These are phyloP conservation scores for Fagopyrum esculentum DNA, from an alignment of 148 eudicot genomes.

Conservation along the genomic window DNA sequence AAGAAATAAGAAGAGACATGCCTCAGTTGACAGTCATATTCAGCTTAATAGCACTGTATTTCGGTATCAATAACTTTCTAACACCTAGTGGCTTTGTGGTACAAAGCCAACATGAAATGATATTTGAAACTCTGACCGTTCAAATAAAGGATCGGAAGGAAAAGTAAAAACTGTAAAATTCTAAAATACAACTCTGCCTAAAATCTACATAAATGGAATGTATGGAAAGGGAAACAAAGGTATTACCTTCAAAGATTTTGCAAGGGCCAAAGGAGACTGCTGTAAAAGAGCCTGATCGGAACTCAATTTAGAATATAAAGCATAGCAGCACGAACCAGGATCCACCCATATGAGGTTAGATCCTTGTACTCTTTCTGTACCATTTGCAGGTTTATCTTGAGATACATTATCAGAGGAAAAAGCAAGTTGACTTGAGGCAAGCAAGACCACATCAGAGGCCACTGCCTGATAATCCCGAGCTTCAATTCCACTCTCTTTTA, in stretches of 20 bases:
- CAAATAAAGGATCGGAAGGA: background rate
- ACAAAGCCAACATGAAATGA: background rate
- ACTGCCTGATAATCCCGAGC: conserved; percentile 65
- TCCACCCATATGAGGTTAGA: conserved; percentile 67
- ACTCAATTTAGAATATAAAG: conserved; percentile 71
- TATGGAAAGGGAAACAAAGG: background rate
- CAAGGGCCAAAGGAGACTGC: conserved; percentile 83
- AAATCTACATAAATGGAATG: background rate
- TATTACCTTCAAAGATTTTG: conserved; percentile 88
- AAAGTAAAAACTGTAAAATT: background rate
- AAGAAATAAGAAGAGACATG: background rate
- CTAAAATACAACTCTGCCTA: background rate
- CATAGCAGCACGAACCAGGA: conserved; percentile 79
- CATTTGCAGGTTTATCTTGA: conserved; percentile 19
- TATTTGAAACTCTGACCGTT: background rate
- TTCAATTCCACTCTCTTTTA: conserved; percentile 73
- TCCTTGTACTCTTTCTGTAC: conserved; percentile 24
- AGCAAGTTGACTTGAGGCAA: conserved; percentile 63
- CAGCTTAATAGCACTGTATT: background rate
- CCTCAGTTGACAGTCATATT: background rate
- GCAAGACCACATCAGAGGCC: conserved; percentile 61
- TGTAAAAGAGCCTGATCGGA: conserved; percentile 61
- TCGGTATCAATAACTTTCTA: background rate
- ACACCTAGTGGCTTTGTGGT: background rate
- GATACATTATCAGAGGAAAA: conserved; percentile 26